Evolutionary conservation across 176 grass and related monocot species (phyloP).

Genomic region (Musa acuminata): DNA sequence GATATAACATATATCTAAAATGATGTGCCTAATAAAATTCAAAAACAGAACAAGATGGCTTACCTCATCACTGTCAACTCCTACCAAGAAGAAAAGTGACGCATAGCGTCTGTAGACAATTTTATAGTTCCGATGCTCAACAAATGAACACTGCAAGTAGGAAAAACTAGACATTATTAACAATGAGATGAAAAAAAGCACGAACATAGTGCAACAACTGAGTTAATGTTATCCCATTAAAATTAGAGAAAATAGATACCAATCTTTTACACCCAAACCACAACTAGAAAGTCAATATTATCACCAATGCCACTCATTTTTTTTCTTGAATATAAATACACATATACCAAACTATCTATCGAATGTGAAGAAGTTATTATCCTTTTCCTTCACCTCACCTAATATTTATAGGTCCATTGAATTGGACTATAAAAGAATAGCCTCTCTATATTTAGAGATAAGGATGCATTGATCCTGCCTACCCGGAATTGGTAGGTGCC

Average conservation of each 20-base stretch:
- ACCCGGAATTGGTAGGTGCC: too few relatives aligned
- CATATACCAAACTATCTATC: neutral
- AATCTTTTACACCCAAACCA: neutral
- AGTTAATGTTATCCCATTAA: neutral
- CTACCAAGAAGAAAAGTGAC: conserved; percentile 94
- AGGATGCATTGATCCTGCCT: too few relatives aligned
- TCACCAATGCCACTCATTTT: neutral
- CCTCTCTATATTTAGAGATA: too few relatives aligned
- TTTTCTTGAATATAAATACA: neutral
- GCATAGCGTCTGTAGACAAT: conserved; percentile 92
- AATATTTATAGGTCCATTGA: neutral
- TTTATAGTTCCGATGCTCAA: conserved; percentile 98
- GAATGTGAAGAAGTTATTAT: neutral
- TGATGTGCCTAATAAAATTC: too few relatives aligned
- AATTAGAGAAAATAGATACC: neutral
- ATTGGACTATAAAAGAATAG: neutral
- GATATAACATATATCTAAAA: too few relatives aligned
- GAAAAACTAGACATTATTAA: conserved; percentile 3
- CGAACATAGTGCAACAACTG: neutral
- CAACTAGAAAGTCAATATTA: neutral
- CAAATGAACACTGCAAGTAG: conserved; percentile 75
- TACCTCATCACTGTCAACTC: conserved; percentile 95
- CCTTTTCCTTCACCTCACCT: neutral
- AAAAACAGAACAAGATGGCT: neutral
- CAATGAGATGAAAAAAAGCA: neutral